Evolutionary conservation across 257 asterid species (phyloP).

Genomic region (Solanum paucissectum): DNA sequence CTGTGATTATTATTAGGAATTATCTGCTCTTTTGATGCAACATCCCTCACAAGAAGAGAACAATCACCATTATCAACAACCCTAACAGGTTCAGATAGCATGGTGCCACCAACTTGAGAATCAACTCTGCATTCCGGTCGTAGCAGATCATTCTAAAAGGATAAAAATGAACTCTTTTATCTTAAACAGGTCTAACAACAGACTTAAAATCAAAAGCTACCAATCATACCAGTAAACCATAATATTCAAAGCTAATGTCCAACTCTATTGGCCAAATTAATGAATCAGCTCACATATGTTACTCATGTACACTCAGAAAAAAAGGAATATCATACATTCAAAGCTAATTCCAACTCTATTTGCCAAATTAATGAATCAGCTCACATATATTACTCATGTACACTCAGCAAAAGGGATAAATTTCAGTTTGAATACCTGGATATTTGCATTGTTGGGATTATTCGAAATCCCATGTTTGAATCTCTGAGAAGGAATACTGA

Average conservation of each 20-base stretch:
- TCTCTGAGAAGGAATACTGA: slow-evolving; percentile 79
- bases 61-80: slow-evolving; percentile 14
- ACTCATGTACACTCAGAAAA: neutral
- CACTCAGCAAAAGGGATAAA: neutral
- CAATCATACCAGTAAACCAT: neutral
- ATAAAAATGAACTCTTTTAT: neutral
- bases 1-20: slow-evolving; percentile 7
- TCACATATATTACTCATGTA: neutral
- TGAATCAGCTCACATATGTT: neutral
- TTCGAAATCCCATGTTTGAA: slow-evolving; percentile 21
- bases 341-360: neutral
- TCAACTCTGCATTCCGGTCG: neutral
- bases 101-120: neutral
- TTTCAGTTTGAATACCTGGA: neutral
- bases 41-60: slow-evolving; percentile 11
- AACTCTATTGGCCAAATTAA: neutral
- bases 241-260: neutral
- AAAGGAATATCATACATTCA: neutral
- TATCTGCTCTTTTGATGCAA: slow-evolving; percentile 19
- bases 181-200: neutral
- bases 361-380: neutral
- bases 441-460: slow-evolving; percentile 6
- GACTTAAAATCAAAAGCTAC: neutral
- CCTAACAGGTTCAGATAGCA: neutral
- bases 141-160: neutral